Conservation (phyloP, 1,139 yeast species). For the Pichia sp. region DNA sequence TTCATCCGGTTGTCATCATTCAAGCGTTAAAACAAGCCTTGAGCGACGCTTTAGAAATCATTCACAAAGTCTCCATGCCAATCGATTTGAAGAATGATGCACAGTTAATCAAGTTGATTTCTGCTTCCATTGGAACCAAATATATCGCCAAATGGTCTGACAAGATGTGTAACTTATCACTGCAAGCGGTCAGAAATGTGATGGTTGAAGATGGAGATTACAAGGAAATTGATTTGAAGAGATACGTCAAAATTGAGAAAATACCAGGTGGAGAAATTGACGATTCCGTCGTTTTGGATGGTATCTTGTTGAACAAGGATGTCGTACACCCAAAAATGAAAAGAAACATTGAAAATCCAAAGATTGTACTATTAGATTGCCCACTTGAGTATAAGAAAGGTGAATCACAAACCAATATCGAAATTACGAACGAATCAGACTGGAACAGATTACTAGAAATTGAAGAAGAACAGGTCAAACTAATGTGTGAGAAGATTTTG, state of each 20-base stretch:
- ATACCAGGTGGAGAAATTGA: conserved; percentile 97
- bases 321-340: conserved; percentile 98
- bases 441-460: conserved; percentile 95
- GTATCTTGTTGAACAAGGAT: conserved; percentile 91
- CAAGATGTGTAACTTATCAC: conserved; percentile 84
- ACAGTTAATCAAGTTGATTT: conserved; percentile 82
- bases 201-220: conserved; percentile 60
- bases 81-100: conserved; percentile 79
- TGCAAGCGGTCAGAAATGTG: conserved; percentile 85
- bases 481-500: conserved; percentile 79
- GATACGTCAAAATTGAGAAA: conserved; percentile 91
- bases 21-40: conserved; percentile 91
- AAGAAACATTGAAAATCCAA: conserved; percentile 81
- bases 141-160: conserved; percentile 89
- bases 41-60: conserved; percentile 82
- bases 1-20: conserved; percentile 94
- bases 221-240: conserved; percentile 87
- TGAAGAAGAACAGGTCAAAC: conserved; percentile 94
- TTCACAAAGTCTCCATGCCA: conserved; percentile 77
- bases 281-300: conserved; percentile 83
- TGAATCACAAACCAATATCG: conserved; percentile 97
- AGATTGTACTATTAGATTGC: conserved; percentile 85
- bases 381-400: conserved; percentile 98
- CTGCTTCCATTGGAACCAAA: conserved; percentile 94
- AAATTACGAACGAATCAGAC: conserved; percentile 92